Evolutionary conservation across 805 yeast genomes (phyloP).

Genomic region (Candida lessepsii): DNA sequence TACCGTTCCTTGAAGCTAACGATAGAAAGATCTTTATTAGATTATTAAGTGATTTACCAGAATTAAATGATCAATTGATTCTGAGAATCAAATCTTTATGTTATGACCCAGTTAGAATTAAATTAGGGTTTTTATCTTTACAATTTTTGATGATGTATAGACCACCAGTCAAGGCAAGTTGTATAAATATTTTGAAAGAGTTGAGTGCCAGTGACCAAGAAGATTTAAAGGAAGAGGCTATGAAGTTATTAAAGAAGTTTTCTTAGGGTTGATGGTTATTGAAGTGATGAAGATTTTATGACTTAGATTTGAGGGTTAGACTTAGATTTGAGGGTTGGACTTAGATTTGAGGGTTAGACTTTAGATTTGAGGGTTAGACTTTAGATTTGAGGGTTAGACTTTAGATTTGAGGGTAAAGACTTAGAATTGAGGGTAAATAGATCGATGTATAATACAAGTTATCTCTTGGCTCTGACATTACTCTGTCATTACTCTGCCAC

Average conservation of each 20-base stretch:
- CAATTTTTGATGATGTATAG: constrained; percentile 84
- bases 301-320: too few species aligned
- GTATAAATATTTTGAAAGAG: constrained; percentile 49
- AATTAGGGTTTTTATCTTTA: constrained; percentile 78
- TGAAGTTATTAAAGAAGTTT: constrained; percentile 48
- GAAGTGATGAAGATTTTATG: too few species aligned
- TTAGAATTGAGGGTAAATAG: too few species aligned
- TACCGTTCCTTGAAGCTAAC: constrained; percentile 78
- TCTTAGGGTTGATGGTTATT: too few species aligned
- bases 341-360: too few species aligned
- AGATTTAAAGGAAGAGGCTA: constrained; percentile 48
- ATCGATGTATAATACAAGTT: too few species aligned
- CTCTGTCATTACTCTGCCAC: too few species aligned
- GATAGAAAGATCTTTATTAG: constrained; percentile 83
- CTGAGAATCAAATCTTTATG: constrained; percentile 69
- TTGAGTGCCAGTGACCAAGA: constrained; percentile 47
- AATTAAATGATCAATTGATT: constrained; percentile 60
- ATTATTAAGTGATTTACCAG: constrained; percentile 84
- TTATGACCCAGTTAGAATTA: constrained; percentile 78
- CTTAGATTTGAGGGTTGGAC: too few species aligned
- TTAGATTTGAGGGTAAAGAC: too few species aligned
- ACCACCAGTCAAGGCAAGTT: constrained; percentile 71
- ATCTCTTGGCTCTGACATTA: too few species aligned
- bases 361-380: too few species aligned
- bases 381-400: too few species aligned